Base-by-base conservation (phyloP, 768 basidiomycete genomes). In the Boletus subcaerulescens region DNA sequence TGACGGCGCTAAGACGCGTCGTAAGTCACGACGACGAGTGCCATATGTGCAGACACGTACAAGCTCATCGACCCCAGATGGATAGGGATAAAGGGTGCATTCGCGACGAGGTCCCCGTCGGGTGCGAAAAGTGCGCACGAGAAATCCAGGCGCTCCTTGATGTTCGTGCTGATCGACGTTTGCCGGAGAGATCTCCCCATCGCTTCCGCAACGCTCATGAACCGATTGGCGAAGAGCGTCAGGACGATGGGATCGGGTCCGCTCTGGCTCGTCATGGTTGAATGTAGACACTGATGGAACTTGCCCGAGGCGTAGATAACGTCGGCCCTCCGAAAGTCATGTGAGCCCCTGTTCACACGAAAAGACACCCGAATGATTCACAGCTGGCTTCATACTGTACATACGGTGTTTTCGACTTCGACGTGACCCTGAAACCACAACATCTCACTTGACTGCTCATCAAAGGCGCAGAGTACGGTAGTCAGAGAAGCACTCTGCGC, bases 131-230 rank as follows among this genome's bases (percentile, higher is more conserved):
- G 76, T 3, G 95, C 95, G 71, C 95, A 98, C 11, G 90, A 93
- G 69, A 91, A 97, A 72, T 97, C 95, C 44, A 97, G 82, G 4
- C 95, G 82, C 70, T 97, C 95, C 73, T 95, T 96, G 79, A 96
- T 96, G 66, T 98, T 95, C 15, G 93, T 94, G 65, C 88, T 72
- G 64, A 94, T 94, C 4, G 93, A 85, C 0, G 93, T 95, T 69
- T 95, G 90, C 69, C 89, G 91, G 22, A 95, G 75, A 0, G 90
- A 90, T 46, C 90, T 79, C 11, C 93, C 94, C 93, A 96, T 97
- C 11, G 93, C 93, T 68, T 96, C 93, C 10, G 93, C 93, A 18
- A 98, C 91, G 63, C 91, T 91, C 95, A 98, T 98, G 75, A 98
- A 95, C 42, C 95, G 89, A 65, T 97, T 95, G 12, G 93, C 91